A percentile compares a stretch with the other conserved stretches of the same genome.
Evolutionary conservation across 1,284 basidiomycete genomes (phyloP).

Genomic region (Malassezia slooffiae): DNA sequence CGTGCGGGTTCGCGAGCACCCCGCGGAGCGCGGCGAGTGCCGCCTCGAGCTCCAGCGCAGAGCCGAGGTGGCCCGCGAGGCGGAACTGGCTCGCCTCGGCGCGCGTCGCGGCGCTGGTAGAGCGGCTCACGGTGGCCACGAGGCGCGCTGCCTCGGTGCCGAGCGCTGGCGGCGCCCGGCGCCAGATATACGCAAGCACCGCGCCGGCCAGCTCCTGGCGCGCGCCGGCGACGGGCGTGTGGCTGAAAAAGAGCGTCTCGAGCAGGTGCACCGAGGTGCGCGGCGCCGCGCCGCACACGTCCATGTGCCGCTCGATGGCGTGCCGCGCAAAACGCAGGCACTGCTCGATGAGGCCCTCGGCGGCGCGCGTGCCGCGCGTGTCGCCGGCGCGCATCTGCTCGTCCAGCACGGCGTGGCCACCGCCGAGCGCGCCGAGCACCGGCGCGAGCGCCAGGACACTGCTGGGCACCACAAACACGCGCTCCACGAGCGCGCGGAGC

Average conservation of each 20-base stretch:
- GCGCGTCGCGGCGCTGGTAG: too few species aligned
- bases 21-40: constrained; percentile 25
- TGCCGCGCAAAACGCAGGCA: constrained; percentile 54
- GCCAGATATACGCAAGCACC: constrained; percentile 21
- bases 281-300: too few species aligned
- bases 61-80: constrained; percentile 41
- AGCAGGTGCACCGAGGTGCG: not conserved
- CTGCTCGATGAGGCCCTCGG: constrained; percentile 60
- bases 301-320: too few species aligned
- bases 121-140: constrained; percentile 24
- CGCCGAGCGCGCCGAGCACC: constrained; percentile 58
- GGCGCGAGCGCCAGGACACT: constrained; percentile 65
- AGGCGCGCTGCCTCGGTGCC: constrained; percentile 28
- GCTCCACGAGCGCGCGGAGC: constrained; percentile 52
- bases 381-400: constrained; percentile 57
- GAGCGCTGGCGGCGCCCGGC: constrained; percentile 20
- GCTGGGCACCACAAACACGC: constrained; percentile 55
- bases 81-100: constrained; percentile 15
- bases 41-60: constrained; percentile 34
- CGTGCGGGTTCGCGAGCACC: constrained; percentile 50
- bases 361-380: constrained; percentile 57
- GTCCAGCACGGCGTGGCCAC: constrained; percentile 55
- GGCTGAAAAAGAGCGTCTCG: constrained; percentile 2
- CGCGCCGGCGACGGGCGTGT: not conserved
- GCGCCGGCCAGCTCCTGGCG: constrained; percentile 17